Evolutionary conservation across 2,329 filamentous ascomycete genomes (phyloP), one percentile per base, ranked within the genome.

Genomic region (Talaromyces islandicus): DNA sequence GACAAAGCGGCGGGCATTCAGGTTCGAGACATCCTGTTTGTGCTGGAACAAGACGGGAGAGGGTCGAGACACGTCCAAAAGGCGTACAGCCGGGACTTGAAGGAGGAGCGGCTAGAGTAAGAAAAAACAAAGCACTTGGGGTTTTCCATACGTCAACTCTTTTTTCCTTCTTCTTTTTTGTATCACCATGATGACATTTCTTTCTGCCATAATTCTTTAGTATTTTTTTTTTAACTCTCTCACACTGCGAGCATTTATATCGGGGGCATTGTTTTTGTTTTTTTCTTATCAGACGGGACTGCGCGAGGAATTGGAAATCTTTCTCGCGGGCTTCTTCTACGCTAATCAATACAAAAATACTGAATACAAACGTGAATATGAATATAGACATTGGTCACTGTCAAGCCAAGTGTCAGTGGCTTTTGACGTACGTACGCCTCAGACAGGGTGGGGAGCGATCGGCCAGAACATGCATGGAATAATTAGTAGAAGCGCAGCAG

Each of bases 1-100:
- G 88, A 91, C 67, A 86, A 85, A 70, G 91, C 91, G 32, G 84
- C 82, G 65, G 87, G 88, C 27, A 90, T 97, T 54, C 92, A 97
- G 76, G 79, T 96, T 57, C 84, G 93, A 58, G 93, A 97, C 73
- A 87, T 92, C 78, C 80, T 96, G 17, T 81, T 85, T 21, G 89
- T 90, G 62, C 80, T 97, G 53, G 92, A 96, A 73, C 81, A 86
- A 56, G 91, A 96, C 70, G 88, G 90, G 1, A 82, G 74, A 62
- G 75, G 74, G 24, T 68, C 70, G 43, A 73, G 73, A 48, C 75
- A 78, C 66, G 70, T 79, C 57, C 73, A 78, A 64, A 73, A 75
- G 64, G 77, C 73, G 11, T 77, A 78, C 60, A 70, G 72, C 43
- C 77, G 74, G 59, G 75, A 76, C 63, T 64, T 73, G 46, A 76